Evolutionary conservation across 225 moss, liverwort and hornwort species (phyloP).

Genomic region (Straminergon stramineum): DNA sequence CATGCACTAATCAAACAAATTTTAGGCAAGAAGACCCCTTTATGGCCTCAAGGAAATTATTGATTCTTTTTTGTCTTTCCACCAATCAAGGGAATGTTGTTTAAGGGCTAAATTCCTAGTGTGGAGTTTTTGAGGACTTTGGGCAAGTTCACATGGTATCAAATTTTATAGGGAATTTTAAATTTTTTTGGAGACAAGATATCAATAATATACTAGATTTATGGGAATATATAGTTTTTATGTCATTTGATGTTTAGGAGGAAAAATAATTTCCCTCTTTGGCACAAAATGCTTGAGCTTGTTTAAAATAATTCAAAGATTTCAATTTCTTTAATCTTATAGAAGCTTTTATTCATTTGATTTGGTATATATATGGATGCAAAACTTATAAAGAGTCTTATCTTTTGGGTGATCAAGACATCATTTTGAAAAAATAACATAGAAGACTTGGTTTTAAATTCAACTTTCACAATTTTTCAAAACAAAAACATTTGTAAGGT

Average conservation of each 20-base stretch:
- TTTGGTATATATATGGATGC: neutral
- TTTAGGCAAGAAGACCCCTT: neutral
- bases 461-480: neutral
- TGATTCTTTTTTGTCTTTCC: too few species aligned
- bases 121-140: neutral
- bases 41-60: neutral
- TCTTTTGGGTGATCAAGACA: neutral
- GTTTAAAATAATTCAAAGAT: neutral
- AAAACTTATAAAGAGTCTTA: neutral
- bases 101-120: rapidly evolving
- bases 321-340: too few species aligned
- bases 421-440: rapidly evolving
- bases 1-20: rapidly evolving
- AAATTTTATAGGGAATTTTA: neutral
- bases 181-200: neutral
- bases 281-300: neutral
- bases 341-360: neutral
- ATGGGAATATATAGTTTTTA: neutral
- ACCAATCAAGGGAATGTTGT: rapidly evolving
- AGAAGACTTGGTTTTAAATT: neutral
- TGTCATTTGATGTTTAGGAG: neutral
- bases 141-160: neutral
- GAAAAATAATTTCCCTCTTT: neutral
- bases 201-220: neutral
- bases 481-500: neutral